These are phyloP conservation scores for Mucor piriformis DNA, from an alignment of 371 early-diverging fungal species.

Conservation along the genomic window DNA sequence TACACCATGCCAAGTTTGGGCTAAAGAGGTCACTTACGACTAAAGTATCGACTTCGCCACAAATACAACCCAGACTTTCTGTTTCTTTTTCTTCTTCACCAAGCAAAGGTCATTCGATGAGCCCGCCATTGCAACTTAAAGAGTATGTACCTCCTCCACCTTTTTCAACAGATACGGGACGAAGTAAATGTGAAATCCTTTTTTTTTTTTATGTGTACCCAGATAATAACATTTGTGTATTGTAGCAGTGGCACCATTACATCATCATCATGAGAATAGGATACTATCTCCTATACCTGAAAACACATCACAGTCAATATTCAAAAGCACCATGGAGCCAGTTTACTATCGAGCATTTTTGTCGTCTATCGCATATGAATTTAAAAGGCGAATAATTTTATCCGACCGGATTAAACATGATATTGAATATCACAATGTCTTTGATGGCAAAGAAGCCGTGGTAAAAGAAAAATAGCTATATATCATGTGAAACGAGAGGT, in stretches of 20 bases:
- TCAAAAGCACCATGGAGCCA: neutral
- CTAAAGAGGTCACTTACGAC: slow-evolving; percentile 24
- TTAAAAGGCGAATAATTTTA: slow-evolving; percentile 53
- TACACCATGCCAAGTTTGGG: slow-evolving; percentile 22
- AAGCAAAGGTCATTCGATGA: neutral
- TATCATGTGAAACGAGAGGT: neutral
- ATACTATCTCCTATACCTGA: slow-evolving; percentile 11
- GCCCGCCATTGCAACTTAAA: neutral
- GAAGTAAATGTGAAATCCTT: neutral
- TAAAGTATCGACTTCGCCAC: slow-evolving; percentile 2
- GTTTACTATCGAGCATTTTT: slow-evolving; percentile 73
- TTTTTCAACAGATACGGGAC: neutral
- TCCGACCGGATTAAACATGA: slow-evolving; percentile 71
- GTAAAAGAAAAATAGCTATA: slow-evolving; percentile 36
- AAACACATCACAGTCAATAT: neutral
- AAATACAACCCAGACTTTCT: slow-evolving; percentile 6
- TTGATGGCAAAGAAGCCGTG: slow-evolving; percentile 83
- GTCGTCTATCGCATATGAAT: slow-evolving; percentile 75
- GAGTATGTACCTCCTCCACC: slow-evolving; percentile 4
- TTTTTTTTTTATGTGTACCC: neutral
- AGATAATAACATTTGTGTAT: too few relatives aligned
- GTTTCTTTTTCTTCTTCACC: neutral
- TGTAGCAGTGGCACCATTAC: neutral
- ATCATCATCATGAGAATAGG: neutral
- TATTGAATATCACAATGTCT: slow-evolving; percentile 78